These are phyloP conservation scores for Immersiporthe knoxdaviesiana DNA, from an alignment of 2,329 filamentous ascomycete genomes.

Conservation along the genomic window DNA sequence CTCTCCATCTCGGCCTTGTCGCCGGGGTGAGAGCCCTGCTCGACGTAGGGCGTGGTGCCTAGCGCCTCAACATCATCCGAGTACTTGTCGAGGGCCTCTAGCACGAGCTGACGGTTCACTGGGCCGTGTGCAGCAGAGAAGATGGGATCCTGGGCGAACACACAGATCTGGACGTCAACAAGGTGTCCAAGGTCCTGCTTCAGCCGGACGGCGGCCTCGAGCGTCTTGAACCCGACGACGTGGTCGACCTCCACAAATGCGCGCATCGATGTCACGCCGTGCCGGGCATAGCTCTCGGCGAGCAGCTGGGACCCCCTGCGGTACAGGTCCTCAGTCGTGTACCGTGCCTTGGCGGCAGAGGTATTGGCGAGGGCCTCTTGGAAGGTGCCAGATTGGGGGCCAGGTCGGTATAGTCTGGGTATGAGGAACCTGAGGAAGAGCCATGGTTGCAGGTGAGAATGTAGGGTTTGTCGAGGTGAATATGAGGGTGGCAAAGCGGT, in stretches of 20 bases:
- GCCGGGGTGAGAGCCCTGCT: slow-evolving; percentile 52
- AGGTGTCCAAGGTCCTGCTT: slow-evolving; percentile 56
- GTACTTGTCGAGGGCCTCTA: slow-evolving; percentile 36
- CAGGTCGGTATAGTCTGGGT: slow-evolving; percentile 63
- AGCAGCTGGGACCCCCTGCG: slow-evolving; percentile 67
- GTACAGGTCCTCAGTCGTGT: slow-evolving; percentile 64
- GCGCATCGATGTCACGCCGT: slow-evolving; percentile 70
- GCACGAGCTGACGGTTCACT: slow-evolving; percentile 54
- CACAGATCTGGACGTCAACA: slow-evolving; percentile 68
- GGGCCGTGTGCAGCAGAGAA: slow-evolving; percentile 57
- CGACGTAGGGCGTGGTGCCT: slow-evolving; percentile 73
- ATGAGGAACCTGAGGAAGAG: slow-evolving; percentile 33
- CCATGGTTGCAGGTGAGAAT: slow-evolving; percentile 49
- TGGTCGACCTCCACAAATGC: slow-evolving; percentile 74
- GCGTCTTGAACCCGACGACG: slow-evolving; percentile 50
- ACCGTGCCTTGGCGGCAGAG: slow-evolving; percentile 62
- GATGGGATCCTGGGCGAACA: slow-evolving; percentile 71
- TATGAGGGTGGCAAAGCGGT: slow-evolving; percentile 69
- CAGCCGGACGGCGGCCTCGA: slow-evolving; percentile 59
- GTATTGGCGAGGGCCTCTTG: slow-evolving; percentile 61
- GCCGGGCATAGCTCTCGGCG: slow-evolving; percentile 60
- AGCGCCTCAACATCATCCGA: slow-evolving; percentile 57
- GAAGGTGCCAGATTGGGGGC: slow-evolving; percentile 65
- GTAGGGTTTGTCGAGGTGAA: slow-evolving; percentile 72
- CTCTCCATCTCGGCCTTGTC: slow-evolving; percentile 35